Evolutionary conservation across 1,284 basidiomycete species (phyloP), one percentile per base, ranked within the genome.

Genomic region (Sporisorium iseilematis-ciliati): DNA sequence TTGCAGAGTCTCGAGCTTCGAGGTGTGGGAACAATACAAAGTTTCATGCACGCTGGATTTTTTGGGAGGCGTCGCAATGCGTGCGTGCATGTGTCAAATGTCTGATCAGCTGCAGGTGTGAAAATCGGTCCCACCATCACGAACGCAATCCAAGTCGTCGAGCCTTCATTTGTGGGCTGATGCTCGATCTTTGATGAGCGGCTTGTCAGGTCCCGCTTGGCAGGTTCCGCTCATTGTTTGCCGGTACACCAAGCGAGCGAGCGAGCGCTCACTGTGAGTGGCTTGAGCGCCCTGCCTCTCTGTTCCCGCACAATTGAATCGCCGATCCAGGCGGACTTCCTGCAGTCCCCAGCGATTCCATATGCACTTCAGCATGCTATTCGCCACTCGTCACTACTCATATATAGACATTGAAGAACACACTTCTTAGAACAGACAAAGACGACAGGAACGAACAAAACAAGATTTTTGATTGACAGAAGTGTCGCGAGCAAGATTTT

Each of bases 11-110:
- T 42, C 41, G 51, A 42, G 41, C 41, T 29, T 29, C 48, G 48
- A 48, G 29, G 12, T 31, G 38, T 42, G 21, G 40, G 11, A 25
- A 33, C 46, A 41, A 21, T n/a, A 20, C 14, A 26, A 21, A 35
- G 16, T 14, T 35, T 57, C 14, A 40, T 59, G 48, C 57, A 59
- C 49, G 57, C 48, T 31, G n/a, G 16, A 21, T 25, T 25, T 52
- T 52, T 20, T 25, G 21, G n/a, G 43, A 25, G 16, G 25, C 42
- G 11, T 45, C 20, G 20, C 42, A 45, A 23, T 21, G 20, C 20
- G 11, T 45, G 42, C 21, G 42, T n/a, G 14, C 41, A 20, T 43
- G 43, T 56, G 54, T 56, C 54, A 56, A 5, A 46, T 25, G 4
- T n/a, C 43, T 57, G 33, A 46, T 57, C 55, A 57, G 38, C 51